Evolutionary conservation across 495 filamentous ascomycete genomes (phyloP), one percentile per base, ranked within the genome.

Genomic region (Penicillium verhagenii): DNA sequence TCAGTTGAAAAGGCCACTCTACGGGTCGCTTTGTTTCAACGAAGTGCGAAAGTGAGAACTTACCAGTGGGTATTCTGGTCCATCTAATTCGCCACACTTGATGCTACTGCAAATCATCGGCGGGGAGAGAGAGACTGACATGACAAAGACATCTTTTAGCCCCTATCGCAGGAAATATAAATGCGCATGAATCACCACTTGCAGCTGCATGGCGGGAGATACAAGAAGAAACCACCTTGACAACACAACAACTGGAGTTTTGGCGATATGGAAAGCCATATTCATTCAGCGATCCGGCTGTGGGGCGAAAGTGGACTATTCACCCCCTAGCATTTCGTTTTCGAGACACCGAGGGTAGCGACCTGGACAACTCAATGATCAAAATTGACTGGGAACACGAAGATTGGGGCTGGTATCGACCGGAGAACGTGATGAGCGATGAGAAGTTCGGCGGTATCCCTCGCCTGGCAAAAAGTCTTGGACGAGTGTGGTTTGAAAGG

Each of bases 341-440:
- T 10, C 80, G 77, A 37, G 54, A 63, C 1, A 19, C 49, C 14
- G 31, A 55, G 2, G 64, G 70, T 26, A 14, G 50, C 29, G 60
- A 51, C 9, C 46, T 47, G 6, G 65, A 72, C 8, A 72, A 75
- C 26, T 65, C 65, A 0, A 67, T 64, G 6, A 84, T 88, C 47
- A 61, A 60, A 10, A 76, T 79, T 25, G 79, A 88, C 66, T 86
- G 84, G 83, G 86, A 89, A 59, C 83, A 88, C 57, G 77, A 81
- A 1, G 66, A 63, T 0, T 84, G 76, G 70, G 63, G 65, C 16
- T 88, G 84, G 80, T 76, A 82, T 56, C 69, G 80, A 31, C 83
- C 84, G 0, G 39, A 28, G 26, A 45, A 66, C 1, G 69, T 84
- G 20, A 47, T 67, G 4, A 71, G 75, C 7, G 62, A 74, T 3